Evolutionary conservation across 2,329 filamentous ascomycete species (phyloP), one percentile per base, ranked within the genome.

Genomic region (Aspergillus sp.): DNA sequence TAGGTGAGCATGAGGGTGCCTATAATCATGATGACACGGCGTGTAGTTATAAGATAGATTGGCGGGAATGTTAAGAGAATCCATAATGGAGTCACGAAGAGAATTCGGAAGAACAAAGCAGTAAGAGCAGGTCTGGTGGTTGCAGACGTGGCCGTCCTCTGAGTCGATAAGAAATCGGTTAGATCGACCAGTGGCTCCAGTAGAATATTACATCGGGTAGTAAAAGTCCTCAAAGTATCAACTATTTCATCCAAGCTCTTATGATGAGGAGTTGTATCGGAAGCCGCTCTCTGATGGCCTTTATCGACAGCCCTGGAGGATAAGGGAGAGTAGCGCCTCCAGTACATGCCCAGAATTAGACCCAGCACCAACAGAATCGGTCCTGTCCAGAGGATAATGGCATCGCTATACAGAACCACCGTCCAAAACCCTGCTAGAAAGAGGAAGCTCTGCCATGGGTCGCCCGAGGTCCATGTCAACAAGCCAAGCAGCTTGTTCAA

Each of bases 231-330:
- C 36, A 98, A 71, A 0, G 88, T 95, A 56, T 97, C 90, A 44
- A 98, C 87, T 48, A 98, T 98, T 70, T 98, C 93, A 64, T 98
- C 93, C 41, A 98, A 70, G 40, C 90, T 96, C 73, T 96, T 96
- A 59, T 95, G 88, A 57, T 93, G 88, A 47, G 85, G 83, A 34
- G 83, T 85, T 48, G 78, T 19, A 56, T 89, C 87, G 7, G 75
- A 71, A 2, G 67, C 45, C 11, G 48, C 66, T 12, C 71, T 71
- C 47, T 73, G 78, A 43, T 78, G 73, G 29, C 67, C 70, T 43
- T 77, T 38, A 38, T n/a, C 12, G 78, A 86, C 89, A 10, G 85
- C 84, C 28, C 88, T 93, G 40, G 88, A 95, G 32, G 90, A 95
- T 41, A 96, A 71, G 4, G 90, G 90, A 48, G 90, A 95, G 66